Evolutionary conservation across 108 stramenopile genomes (phyloP).

Genomic region (Fistulifera pelliculosa): DNA sequence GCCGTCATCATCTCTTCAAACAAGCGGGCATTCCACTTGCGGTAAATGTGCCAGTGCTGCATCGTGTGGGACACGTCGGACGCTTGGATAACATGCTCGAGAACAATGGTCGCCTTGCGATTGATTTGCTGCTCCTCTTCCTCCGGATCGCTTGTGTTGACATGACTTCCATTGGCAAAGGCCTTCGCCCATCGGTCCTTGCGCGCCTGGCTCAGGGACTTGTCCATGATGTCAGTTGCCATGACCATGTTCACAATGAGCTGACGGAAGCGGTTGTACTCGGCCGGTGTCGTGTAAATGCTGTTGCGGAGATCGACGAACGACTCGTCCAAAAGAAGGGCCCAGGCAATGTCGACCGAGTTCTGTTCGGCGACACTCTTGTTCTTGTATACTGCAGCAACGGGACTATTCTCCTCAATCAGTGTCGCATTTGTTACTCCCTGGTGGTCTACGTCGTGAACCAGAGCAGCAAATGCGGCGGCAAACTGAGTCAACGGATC

Average conservation of each 20-base stretch:
- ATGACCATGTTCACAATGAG: slow-evolving; percentile 36
- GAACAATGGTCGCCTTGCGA: slow-evolving; percentile 29
- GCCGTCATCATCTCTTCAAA: slow-evolving; percentile 6
- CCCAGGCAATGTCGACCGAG: slow-evolving; percentile 22
- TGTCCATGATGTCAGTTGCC: slow-evolving; percentile 47
- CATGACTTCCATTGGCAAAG: slow-evolving; percentile 10
- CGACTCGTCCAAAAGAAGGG: slow-evolving; percentile 30
- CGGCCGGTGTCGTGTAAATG: slow-evolving; percentile 23
- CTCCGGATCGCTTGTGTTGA: neutral
- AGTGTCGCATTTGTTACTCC: slow-evolving; percentile 46
- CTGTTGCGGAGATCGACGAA: slow-evolving; percentile 21
- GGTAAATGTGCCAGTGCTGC: slow-evolving; percentile 32
- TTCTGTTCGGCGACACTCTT: slow-evolving; percentile 13
- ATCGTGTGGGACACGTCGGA: slow-evolving; percentile 36
- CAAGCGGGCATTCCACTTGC: slow-evolving; percentile 9
- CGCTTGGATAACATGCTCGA: slow-evolving; percentile 37
- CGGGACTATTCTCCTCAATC: slow-evolving; percentile 25
- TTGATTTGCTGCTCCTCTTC: slow-evolving; percentile 6
- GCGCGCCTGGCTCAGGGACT: slow-evolving; percentile 20
- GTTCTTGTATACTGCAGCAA: slow-evolving; percentile 18
- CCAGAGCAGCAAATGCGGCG: slow-evolving; percentile 37
- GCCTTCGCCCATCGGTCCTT: slow-evolving; percentile 44
- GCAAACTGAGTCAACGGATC: slow-evolving; percentile 52
- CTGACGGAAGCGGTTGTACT: slow-evolving; percentile 39
- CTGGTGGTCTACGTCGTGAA: slow-evolving; percentile 56